Percentiles rank a stretch among this genome's conserved stretches.
Conservation (phyloP, 352 stramenopile species). For the Pythium aphanidermatum region DNA sequence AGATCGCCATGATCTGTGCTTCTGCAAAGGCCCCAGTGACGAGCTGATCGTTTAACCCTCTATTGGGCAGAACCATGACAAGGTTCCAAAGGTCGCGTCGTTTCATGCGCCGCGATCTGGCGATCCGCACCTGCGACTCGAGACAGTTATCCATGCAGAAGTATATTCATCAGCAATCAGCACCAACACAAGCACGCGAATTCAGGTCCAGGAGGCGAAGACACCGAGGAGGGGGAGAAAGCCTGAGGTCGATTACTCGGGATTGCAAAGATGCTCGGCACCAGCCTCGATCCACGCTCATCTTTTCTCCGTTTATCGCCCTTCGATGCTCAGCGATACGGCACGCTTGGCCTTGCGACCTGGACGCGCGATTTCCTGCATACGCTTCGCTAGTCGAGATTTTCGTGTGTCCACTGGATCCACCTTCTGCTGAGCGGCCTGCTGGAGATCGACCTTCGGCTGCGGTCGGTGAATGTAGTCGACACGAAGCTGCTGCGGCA, state of each 20-base stretch:
- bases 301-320: conserved; percentile 39
- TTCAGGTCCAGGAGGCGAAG: too few relatives aligned
- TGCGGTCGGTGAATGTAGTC: conserved; percentile 81
- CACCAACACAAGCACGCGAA: too few relatives aligned
- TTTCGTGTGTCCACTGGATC: conserved; percentile 70
- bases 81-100: conserved; percentile 13
- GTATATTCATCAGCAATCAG: too few relatives aligned
- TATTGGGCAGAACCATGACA: background rate
- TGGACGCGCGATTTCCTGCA: conserved; percentile 79
- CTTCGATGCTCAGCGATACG: conserved; percentile 74
- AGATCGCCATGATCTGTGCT: conserved; percentile 15
- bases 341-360: conserved; percentile 74
- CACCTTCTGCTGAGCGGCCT: conserved; percentile 49
- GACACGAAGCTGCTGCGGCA: conserved; percentile 71
- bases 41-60: too few relatives aligned
- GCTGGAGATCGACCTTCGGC: conserved; percentile 70
- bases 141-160: too few relatives aligned
- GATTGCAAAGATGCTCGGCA: background rate
- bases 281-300: background rate
- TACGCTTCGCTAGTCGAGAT: conserved; percentile 75
- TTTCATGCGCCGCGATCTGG: too few relatives aligned
- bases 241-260: too few relatives aligned
- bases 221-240: too few relatives aligned
- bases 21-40: background rate
- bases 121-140: too few relatives aligned